Conservation (phyloP, 495 filamentous ascomycete genomes). For the Trichoderma asperelloides region DNA sequence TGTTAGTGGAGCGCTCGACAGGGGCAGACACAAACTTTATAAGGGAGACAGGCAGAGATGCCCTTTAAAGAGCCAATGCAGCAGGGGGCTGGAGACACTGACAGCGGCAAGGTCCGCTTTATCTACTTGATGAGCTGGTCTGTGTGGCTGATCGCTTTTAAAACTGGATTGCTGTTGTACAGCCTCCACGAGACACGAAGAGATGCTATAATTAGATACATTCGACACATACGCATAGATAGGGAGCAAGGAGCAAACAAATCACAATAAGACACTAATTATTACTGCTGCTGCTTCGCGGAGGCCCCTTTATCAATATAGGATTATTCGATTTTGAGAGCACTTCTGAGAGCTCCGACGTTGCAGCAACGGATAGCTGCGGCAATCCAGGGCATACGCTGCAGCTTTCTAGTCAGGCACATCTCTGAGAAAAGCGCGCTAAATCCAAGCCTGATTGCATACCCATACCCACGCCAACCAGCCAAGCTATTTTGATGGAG, state of each 20-base stretch:
- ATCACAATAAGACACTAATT: not conserved
- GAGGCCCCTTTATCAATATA: too few species aligned
- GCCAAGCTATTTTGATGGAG: too few species aligned
- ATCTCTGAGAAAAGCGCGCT: not conserved
- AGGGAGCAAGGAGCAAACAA: not conserved
- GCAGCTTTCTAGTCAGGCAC: not conserved
- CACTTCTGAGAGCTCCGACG: not conserved
- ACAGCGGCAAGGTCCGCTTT: conserved; percentile 3
- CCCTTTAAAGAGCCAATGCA: not conserved
- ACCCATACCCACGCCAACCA: too few species aligned
- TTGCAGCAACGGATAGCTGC: not conserved
- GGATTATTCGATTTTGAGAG: not conserved
- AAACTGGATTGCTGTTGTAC: not conserved
- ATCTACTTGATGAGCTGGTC: not conserved
- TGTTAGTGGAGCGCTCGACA: not conserved
- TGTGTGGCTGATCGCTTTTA: not conserved
- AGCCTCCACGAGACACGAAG: too few species aligned
- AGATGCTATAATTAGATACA: not conserved
- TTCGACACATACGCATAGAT: not conserved
- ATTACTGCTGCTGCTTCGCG: not conserved
- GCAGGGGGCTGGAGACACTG: not conserved
- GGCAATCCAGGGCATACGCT: not conserved
- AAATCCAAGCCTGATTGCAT: too few species aligned
- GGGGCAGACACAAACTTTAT: not conserved
- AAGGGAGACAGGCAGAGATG: not conserved